Base-by-base conservation (phyloP, 1,284 basidiomycete species). In the Trichosporon sp. region DNA sequence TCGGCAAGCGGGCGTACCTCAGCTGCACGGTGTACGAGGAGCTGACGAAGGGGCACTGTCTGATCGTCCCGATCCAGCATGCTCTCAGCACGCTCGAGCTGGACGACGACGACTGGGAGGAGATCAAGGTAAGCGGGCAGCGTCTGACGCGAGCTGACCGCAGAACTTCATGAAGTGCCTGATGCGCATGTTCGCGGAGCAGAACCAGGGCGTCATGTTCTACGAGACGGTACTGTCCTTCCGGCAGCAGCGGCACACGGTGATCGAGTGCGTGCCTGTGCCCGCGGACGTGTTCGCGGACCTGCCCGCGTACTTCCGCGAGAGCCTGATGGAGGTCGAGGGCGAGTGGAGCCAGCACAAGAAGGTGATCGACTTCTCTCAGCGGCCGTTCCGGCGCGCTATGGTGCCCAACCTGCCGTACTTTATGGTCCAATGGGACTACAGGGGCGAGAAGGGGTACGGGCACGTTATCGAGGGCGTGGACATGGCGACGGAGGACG, bases 151-250 rank as follows among this genome's bases (percentile, higher is more conserved):
- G 12, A 35, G 42, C 64, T 68, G 64, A 65, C 68, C 29, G 18
- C 78, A 97, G 93, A 99, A 99, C 80, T 99, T 98, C 79, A 98
- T 98, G 94, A 99, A 99, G 84, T 96, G 93, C 75, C 85, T 99
- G 18, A 96, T 98, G 89, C 89, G 89, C 68, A 94, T 97, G 92
- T 95, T 90, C 75, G 90, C 92, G 0, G 90, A 92, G 74, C 89
- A 93, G 71, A 91, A 94, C 80, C 90, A 92, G 77, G 93, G 93
- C 0, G 91, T 95, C 27, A 84, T 98, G 21, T 98, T 99, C 84
- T 97, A 90, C 80, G 96, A 98, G 83, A 98, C 95, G 1, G 90
- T 98, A 32, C 85, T 93, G 53, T 90, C 86, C 18, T 86, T 98
- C 76, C 92, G 91, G 78, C 87, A 88, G 80, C 96, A 99, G 80